Evolutionary conservation across 495 filamentous ascomycete genomes (phyloP).

Genomic region (Ascodesmis nigricans): DNA sequence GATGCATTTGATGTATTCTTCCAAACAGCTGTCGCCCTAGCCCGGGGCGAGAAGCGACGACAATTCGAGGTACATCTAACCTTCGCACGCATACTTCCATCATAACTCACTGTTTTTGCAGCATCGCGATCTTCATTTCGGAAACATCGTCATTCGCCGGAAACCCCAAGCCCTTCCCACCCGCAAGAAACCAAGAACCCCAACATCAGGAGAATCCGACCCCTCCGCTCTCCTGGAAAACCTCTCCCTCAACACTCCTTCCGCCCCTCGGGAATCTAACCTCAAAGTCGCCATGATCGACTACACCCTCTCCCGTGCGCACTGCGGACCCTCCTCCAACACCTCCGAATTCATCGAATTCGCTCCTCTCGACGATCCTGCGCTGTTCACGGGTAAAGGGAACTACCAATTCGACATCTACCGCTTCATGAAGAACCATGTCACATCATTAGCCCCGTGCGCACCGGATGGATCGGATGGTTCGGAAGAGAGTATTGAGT

Average conservation of each 20-base stretch:
- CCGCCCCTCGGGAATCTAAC: no score
- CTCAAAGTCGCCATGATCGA: slow-evolving; percentile 20
- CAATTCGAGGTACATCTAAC: slow-evolving; percentile 13
- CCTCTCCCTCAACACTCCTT: slow-evolving; percentile 7
- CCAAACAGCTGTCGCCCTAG: slow-evolving; percentile 17
- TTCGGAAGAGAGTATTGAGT: slow-evolving; percentile 18
- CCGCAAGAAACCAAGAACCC: background rate
- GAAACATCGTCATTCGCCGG: slow-evolving; percentile 19
- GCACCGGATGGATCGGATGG: no score
- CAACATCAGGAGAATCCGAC: slow-evolving; percentile 3
- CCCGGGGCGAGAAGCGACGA: slow-evolving; percentile 10
- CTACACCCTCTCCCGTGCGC: slow-evolving; percentile 20
- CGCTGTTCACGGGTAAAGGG: slow-evolving; percentile 20
- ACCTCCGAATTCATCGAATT: slow-evolving; percentile 5
- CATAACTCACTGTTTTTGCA: slow-evolving; percentile 1
- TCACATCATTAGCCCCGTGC: slow-evolving; percentile 7
- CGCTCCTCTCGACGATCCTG: slow-evolving; percentile 16
- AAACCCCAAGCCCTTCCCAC: background rate
- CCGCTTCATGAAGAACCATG: slow-evolving; percentile 17
- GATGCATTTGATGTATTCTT: slow-evolving; percentile 19
- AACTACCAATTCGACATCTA: slow-evolving; percentile 23
- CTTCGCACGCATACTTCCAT: background rate
- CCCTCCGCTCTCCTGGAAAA: slow-evolving; percentile 2
- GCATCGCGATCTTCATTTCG: slow-evolving; percentile 21
- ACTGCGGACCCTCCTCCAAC: slow-evolving; percentile 2